Percentiles rank a stretch among this genome's conserved stretches.
phyloP scores from a whole-genome alignment of 2,329 filamentous ascomycete species.

The Aspergillus neoniger region DNA sequence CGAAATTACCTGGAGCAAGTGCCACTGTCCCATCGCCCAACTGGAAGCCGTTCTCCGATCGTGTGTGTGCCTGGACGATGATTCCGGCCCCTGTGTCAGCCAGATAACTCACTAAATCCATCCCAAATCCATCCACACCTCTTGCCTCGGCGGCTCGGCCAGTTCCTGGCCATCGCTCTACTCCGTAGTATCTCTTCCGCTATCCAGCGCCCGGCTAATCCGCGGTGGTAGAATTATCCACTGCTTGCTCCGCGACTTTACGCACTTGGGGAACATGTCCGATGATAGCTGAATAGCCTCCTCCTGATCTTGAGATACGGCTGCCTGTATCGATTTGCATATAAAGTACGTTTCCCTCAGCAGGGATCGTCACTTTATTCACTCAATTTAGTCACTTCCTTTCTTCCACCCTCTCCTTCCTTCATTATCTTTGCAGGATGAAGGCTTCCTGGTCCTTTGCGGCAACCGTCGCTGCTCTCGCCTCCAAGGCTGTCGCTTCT shows the following conservation, averaged over 20 bases:
- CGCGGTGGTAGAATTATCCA: conserved; percentile 2
- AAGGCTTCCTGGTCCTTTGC: conserved; percentile 25
- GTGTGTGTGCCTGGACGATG: neutral
- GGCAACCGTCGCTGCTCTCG: conserved; percentile 17
- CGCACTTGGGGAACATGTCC: conserved; percentile 28
- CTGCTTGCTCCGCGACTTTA: conserved; percentile 5
- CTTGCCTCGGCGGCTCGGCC: neutral
- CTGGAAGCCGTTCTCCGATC: neutral
- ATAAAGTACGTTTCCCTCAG: neutral
- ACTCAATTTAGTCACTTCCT: neutral
- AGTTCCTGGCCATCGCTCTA: neutral
- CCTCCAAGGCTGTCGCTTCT: conserved; percentile 12
- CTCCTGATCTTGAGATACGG: neutral
- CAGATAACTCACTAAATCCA: neutral
- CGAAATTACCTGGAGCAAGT: neutral
- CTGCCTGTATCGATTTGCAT: neutral
- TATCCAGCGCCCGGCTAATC: neutral
- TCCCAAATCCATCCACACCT: neutral
- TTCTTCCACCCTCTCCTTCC: conserved; percentile 5
- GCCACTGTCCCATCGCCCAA: neutral
- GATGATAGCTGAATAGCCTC: conserved; percentile 12
- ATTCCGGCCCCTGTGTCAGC: neutral
- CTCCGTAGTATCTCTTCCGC: neutral
- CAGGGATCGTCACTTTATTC: neutral
- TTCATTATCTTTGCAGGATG: conserved; percentile 20